A percentile compares a stretch with the other conserved stretches of the same genome.
Evolutionary conservation across 2,329 filamentous ascomycete genomes (phyloP).

Genomic region (Catunica adiposa): DNA sequence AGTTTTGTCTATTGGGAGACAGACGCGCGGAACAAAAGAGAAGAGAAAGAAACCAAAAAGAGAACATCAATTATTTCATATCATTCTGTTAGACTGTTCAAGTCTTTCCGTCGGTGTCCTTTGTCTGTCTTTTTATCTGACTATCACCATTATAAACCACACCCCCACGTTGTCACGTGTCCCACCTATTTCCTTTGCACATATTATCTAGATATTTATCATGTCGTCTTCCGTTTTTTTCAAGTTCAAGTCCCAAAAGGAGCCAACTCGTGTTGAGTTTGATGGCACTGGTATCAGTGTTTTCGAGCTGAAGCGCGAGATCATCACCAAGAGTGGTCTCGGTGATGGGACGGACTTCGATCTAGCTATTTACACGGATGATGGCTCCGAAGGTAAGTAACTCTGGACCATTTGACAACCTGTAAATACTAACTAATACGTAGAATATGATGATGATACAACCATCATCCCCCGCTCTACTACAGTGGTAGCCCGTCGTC

Average conservation of each 20-base stretch:
- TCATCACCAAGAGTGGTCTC: conserved; percentile 83
- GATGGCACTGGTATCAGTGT: conserved; percentile 96
- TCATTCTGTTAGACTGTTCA: conserved; percentile 7
- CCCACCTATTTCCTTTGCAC: not conserved
- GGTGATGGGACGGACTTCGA: conserved; percentile 96
- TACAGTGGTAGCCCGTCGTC: conserved; percentile 73
- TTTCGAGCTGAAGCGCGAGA: conserved; percentile 97
- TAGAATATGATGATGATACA: conserved; percentile 95
- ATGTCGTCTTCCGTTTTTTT: conserved; percentile 98
- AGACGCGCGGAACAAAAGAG: not conserved
- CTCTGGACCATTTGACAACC: not conserved
- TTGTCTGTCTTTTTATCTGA: conserved; percentile 6
- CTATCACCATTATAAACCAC: not conserved
- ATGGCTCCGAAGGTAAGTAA: conserved; percentile 68
- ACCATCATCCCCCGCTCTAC: conserved; percentile 93
- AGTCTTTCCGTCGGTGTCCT: conserved; percentile 8
- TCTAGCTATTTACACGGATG: conserved; percentile 82
- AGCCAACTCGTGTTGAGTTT: conserved; percentile 85
- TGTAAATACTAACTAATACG: conserved; percentile 17
- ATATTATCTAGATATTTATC: conserved; percentile 20
- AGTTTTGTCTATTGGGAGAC: not conserved
- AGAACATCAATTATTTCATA: conserved; percentile 7
- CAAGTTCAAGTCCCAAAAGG: conserved; percentile 99
- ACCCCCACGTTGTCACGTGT: conserved; percentile 4
- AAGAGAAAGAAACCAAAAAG: conserved; percentile 10